Conservation (phyloP, 768 basidiomycete genomes). For the Crassisporium funariophilum region DNA sequence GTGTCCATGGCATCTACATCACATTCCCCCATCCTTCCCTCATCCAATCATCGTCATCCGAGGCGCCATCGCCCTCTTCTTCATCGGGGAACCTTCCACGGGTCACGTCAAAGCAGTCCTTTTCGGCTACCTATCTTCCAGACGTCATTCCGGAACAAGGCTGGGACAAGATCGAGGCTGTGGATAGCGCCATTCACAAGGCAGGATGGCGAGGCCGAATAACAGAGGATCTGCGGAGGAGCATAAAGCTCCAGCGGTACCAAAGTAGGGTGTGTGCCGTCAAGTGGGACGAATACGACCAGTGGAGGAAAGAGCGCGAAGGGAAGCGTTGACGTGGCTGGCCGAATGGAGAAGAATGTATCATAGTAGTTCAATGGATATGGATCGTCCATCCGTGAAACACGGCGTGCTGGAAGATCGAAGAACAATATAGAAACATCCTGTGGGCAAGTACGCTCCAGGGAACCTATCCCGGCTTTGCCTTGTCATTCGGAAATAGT, state of each 20-base stretch:
- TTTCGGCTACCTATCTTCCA: conserved; percentile 91
- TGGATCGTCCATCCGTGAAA: too few species aligned
- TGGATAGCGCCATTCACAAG: conserved; percentile 91
- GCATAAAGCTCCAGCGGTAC: conserved; percentile 77
- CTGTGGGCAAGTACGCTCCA: neutral
- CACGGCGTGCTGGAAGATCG: neutral
- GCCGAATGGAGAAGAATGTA: neutral
- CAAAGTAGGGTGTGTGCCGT: conserved; percentile 73
- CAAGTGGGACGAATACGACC: conserved; percentile 74
- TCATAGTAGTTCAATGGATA: neutral
- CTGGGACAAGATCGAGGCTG: conserved; percentile 88
- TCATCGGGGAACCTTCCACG: conserved; percentile 63
- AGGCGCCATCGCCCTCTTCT: conserved; percentile 70
- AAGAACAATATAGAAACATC: conserved; percentile 6
- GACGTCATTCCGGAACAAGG: conserved; percentile 92
- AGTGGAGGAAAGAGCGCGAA: conserved; percentile 62
- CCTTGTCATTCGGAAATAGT: conserved; percentile 33
- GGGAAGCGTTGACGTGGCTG: conserved; percentile 9
- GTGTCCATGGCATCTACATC: conserved; percentile 90
- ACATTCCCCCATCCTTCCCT: conserved; percentile 80
- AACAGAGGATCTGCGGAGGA: conserved; percentile 79
- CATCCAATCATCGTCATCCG: conserved; percentile 55
- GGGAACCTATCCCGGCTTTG: neutral
- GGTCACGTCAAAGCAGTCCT: conserved; percentile 55
- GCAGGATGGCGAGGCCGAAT: conserved; percentile 86